Conservation (phyloP, 1,139 yeast genomes). For the Yamadazyma atmosphaerica region DNA sequence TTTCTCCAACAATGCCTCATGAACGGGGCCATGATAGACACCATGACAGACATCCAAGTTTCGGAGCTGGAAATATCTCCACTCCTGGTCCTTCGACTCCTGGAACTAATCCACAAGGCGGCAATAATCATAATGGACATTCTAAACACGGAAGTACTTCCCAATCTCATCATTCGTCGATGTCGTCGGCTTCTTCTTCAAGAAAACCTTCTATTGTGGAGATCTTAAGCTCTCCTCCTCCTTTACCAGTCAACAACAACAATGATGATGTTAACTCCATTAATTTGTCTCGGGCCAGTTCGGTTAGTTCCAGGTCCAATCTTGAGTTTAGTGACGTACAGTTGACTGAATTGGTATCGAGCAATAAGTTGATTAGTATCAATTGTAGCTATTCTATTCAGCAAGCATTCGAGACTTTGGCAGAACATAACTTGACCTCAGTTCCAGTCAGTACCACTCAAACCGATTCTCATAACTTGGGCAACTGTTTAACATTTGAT, state of each 20-base stretch:
- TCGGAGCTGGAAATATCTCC: background rate
- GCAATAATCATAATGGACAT: background rate
- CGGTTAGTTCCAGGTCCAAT: slow-evolving; percentile 37
- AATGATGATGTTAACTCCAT: slow-evolving; percentile 37
- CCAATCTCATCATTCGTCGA: slow-evolving; percentile 3
- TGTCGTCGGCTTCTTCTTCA: slow-evolving; percentile 13
- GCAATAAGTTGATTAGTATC: slow-evolving; percentile 72
- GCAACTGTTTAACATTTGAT: slow-evolving; percentile 79
- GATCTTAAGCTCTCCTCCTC: slow-evolving; percentile 81
- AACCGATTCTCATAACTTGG: slow-evolving; percentile 41
- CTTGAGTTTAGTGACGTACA: slow-evolving; percentile 74
- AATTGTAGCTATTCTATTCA: slow-evolving; percentile 69
- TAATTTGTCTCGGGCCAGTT: slow-evolving; percentile 46
- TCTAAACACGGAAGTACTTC: background rate
- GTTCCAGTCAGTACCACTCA: slow-evolving; percentile 66
- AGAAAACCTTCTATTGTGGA: slow-evolving; percentile 82
- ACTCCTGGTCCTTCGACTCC: background rate
- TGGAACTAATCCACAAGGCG: background rate
- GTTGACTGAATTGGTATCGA: slow-evolving; percentile 72
- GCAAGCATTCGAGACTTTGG: slow-evolving; percentile 79
- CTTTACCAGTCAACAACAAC: slow-evolving; percentile 37
- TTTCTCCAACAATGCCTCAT: slow-evolving; percentile 4
- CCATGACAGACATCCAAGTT: slow-evolving; percentile 1
- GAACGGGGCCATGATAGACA: slow-evolving; percentile 12
- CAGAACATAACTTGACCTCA: slow-evolving; percentile 72